Evolutionary conservation across 176 grass and related monocot genomes (phyloP).

Genomic region (Triticum urartu): DNA sequence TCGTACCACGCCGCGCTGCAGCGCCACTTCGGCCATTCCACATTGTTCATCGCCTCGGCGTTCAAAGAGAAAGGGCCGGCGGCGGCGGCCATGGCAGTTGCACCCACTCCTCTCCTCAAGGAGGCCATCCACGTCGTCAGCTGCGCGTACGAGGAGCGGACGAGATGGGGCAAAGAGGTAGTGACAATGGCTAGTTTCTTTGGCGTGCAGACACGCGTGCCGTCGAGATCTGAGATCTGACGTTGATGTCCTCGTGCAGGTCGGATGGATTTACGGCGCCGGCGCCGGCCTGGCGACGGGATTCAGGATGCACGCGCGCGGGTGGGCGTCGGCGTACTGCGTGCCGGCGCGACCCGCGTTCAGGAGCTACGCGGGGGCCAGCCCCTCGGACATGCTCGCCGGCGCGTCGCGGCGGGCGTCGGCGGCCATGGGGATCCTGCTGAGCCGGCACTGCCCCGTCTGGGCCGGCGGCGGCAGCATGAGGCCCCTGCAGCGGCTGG

Average conservation of each 20-base stretch:
- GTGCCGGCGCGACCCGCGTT: conserved; percentile 36
- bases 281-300: conserved; percentile 41
- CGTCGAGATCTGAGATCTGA: not conserved
- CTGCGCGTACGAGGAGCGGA: conserved; percentile 62
- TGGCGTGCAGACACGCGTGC: not conserved
- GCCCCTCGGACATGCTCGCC: conserved; percentile 41
- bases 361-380: conserved; percentile 31
- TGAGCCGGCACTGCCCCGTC: conserved; percentile 60
- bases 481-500: conserved; percentile 50
- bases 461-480: conserved; percentile 41
- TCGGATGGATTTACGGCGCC: conserved; percentile 61
- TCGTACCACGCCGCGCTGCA: conserved; percentile 35
- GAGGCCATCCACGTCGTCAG: conserved; percentile 71
- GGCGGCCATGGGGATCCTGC: conserved; percentile 49
- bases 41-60: conserved; percentile 48
- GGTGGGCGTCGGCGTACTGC: conserved; percentile 72
- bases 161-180: conserved; percentile 67
- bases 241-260: not conserved
- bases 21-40: conserved; percentile 49
- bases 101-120: conserved; percentile 36
- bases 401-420: conserved; percentile 41
- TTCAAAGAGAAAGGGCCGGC: conserved; percentile 29
- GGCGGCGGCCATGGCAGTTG: not conserved
- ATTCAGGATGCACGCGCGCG: conserved; percentile 67
- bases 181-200: not conserved